Base-by-base conservation (phyloP, 441 rosid genomes). In the Jatropha multifida region DNA sequence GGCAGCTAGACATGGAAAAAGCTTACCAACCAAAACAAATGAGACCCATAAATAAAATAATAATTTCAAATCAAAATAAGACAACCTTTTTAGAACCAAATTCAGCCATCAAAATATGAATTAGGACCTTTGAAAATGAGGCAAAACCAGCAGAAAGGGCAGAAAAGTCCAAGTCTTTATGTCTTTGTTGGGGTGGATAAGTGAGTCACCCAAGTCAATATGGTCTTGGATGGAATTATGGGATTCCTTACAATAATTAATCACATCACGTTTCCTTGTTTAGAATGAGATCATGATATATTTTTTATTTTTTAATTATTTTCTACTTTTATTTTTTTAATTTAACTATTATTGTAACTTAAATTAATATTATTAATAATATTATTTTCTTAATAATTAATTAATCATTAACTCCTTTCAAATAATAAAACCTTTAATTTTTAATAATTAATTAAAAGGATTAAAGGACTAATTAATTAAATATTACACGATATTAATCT, bases 1-100 rank as follows among this genome's bases (percentile, higher is more conserved):
- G 85, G 85, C 78, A 78, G 37, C 71, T 59, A 69, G 40, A 23
- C 17, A 11, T 65, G 72, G 17, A 68, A 76, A 82, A 80, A 78
- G 63, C 77, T 5, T 27, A 27, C 48, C 48, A 70, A 74, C 55
- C 77, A 69, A 69, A 78, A 54, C 2, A 59, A 74, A 54, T 65
- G 66, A 67, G 49, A 58, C 74, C 65, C 80, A 65, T 2, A 12
- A 65, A 54, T 2, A 46, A 46, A 46, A 46, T 17, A 71, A 58
- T 44, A 23, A 8, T 13, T 32, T 17, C 15, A 20, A 8, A 15
- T 68, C 8, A 46, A 37, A 26, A 14, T 5, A 54, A 56, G 52
- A 55, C 51, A 70, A 70, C n/a, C 37, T 32, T 32, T 32, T 69
- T n/a, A 55, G n/a, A 38, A 40, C 52, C 63, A 18, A 23, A 54